Base-by-base conservation (phyloP, 768 basidiomycete genomes). In the Lyophyllum decastes region DNA sequence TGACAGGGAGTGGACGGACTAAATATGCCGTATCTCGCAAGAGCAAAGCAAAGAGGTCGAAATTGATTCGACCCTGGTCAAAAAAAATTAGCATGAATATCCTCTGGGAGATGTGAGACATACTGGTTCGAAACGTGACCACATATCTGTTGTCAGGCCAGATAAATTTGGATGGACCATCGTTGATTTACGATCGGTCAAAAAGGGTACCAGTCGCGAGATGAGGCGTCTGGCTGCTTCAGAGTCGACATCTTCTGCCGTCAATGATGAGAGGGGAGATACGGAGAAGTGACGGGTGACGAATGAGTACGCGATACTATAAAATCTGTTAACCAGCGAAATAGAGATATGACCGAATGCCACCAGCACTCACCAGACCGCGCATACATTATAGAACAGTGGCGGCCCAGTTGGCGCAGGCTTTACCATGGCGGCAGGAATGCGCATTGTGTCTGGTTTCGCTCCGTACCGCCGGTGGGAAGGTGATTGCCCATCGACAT, bases 251-350 rank as follows among this genome's bases (percentile, higher is more conserved):
- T 75, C 68, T 6, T 76, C 75, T 0, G 72, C 65, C 16, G 66
- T 52, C 8, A 81, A 61, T 14, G 74, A 70, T 0, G 80, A 78
- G 45, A 94, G 72, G 0, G 87, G 82, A 0, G 87, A 87, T 17
- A 76, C 69, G 14, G 81, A 80, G 22, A 92, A 72, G 64, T 81
- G 81, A 10, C 90, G 87, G 40, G 85, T 85, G 16, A 75, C 73
- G 63, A 86, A 91, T 2, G 83, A 77, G 66, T 94, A 94, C 9
- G 86, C 80, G 49, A 92, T 72, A 52, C 91, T 92, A 43, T 19
- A 17, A 25, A 16, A 27, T 51, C 21, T 21, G 49, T 64, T 9
- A 66, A 49, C 47, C 27, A 9, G 25, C 47, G 57, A 9, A 40
- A 24, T 19, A 26, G 55, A 41, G 41, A 21, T 2, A 7, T 34